Base-by-base conservation (phyloP, 1,284 basidiomycete genomes). In the Pterulicium gracile region DNA sequence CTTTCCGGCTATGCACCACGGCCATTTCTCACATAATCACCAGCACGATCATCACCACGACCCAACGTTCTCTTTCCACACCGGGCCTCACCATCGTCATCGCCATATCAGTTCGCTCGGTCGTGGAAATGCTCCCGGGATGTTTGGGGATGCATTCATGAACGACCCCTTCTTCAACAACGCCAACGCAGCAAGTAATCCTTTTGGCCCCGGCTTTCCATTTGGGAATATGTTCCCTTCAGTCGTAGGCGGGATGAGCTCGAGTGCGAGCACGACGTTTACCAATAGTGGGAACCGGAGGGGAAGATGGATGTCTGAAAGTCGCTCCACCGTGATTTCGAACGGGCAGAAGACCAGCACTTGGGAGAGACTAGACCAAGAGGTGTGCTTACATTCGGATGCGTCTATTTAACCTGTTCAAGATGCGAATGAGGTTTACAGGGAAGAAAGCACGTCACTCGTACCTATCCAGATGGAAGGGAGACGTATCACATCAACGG, bases 401-500 rank as follows among this genome's bases (percentile, higher is more conserved):
- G 4, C 15, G 1, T 50, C 63, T 57, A 13, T 22, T 20, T 32
- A 42, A 15, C 22, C n/a, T 17, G 27, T 45, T 35, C 4, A 21
- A 24, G 44, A 35, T 45, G 21, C 49, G 42, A 13, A 36, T 19
- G 7, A 48, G 12, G 15, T 36, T 48, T 48, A 4, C 48, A 88
- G 83, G 84, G 85, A 2, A 85, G 83, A 51, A 79, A 83, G 54
- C 80, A 85, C 56, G 64, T 81, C 36, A 78, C 72, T 2, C 74
- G 75, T 44, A 76, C 69, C 3, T 75, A 72, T 49, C 73, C 78
- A 3, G 81, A 86, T 49, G 83, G 84, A 3, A 70, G 72, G 22
- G 70, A 81, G 56, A 63, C 75, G 1, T 69, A 72, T 54, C 79
- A 73, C 3, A 66, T 88, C 52, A 87, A 88, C 49, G 85, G 84